Base-by-base conservation (phyloP, 306 rosid species). In the Trifolium repens region DNA sequence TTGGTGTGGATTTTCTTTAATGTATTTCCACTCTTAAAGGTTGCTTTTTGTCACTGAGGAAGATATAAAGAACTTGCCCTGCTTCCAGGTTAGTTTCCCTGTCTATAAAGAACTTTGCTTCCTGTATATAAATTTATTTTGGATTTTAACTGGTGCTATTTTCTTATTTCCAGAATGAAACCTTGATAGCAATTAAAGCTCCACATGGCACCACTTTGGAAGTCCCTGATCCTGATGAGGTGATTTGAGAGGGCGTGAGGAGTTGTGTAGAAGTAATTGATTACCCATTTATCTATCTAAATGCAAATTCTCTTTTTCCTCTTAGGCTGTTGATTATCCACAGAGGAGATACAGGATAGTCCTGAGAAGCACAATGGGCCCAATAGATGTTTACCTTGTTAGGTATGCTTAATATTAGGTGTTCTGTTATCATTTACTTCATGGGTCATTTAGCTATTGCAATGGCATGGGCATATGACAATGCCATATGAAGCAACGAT, bases 201-300 rank as follows among this genome's bases (percentile, higher is more conserved):
- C 98, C 98, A 8, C 96, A 91, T 74, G 97, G 98, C 69, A 94
- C 98, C 79, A 94, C 96, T 46, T 84, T 94, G 77, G 98, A 94
- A 87, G 98, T 94, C 74, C 97, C 98, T 39, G 96, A 94, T 89
- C 98, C 98, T 19, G 97, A 94, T 39, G 98, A 94, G 98, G 98
- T 94, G 85, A 67, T 77, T 83, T 83, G 55, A 35, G 55, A 78
- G 37, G 59, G 61, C 44, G 71, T 22, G 42, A 34, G 67, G 67
- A 59, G 9, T 78, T 32, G 19, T 9, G 1, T 58, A 39, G 24
- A 47, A 46, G 74, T 60, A 49, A 60, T 26, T 66, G 61, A 61
- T 71, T 73, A 58, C 53, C 11, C 44, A 4, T 66, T 72, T 62
- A 52, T 58, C 67, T 67, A 73, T 87, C 79, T 80, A 59, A 82